These are phyloP conservation scores for Penicillium italicum DNA, from an alignment of 2,329 filamentous ascomycete species.

Conservation along the genomic window DNA sequence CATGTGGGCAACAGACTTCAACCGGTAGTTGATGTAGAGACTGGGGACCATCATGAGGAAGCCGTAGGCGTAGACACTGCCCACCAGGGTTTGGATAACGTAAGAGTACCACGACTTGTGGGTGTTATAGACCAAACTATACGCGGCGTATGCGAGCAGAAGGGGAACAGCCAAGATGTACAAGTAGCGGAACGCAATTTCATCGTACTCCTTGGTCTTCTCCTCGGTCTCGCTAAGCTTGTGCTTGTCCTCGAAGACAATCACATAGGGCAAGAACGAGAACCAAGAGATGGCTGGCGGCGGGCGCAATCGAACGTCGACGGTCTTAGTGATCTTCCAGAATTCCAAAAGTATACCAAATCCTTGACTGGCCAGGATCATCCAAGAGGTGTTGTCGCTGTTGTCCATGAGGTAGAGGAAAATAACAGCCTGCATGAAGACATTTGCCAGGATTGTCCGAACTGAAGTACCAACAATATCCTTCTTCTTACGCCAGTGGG, in stretches of 20 bases:
- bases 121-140: constrained; percentile 85
- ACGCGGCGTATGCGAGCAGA: constrained; percentile 80
- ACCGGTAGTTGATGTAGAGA: constrained; percentile 97
- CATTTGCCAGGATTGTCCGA: constrained; percentile 91
- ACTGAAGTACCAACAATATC: constrained; percentile 96
- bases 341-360: constrained; percentile 74
- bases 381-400: constrained; percentile 96
- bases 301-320: constrained; percentile 77
- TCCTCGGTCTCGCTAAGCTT: constrained; percentile 91
- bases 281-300: constrained; percentile 65
- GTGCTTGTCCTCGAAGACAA: constrained; percentile 95
- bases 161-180: constrained; percentile 89
- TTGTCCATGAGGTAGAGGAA: constrained; percentile 97
- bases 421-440: constrained; percentile 95
- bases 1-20: constrained; percentile 94
- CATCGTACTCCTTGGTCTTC: constrained; percentile 97
- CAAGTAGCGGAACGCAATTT: constrained; percentile 96
- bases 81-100: constrained; percentile 89
- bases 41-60: constrained; percentile 99
- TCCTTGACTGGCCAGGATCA: constrained; percentile 92
- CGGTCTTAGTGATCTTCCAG: constrained; percentile 96
- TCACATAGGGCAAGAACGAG: constrained; percentile 71
- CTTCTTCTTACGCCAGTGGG: constrained; percentile 99
- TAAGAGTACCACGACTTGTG: constrained; percentile 99
- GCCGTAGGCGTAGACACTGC: constrained; percentile 94